A percentile compares a stretch with the other conserved stretches of the same genome.
Conservation (phyloP, 257 asterid genomes). For the Solanum microdontum region DNA sequence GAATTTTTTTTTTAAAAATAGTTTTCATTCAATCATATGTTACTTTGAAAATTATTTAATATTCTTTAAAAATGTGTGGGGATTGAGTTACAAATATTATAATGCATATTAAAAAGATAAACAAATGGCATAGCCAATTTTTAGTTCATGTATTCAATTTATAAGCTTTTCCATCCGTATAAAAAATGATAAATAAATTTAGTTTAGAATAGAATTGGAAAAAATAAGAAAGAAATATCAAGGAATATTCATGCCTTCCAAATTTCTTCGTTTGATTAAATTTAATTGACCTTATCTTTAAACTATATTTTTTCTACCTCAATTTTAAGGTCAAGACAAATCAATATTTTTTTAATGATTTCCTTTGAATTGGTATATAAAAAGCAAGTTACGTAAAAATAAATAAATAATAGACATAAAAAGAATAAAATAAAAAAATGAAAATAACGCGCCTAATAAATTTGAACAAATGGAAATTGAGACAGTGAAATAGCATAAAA, state of each 20-base stretch:
- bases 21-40: background rate
- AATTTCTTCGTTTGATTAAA: background rate
- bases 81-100: background rate
- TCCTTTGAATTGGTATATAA: too few species aligned
- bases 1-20: too few species aligned
- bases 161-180: background rate
- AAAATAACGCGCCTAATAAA: too few species aligned
- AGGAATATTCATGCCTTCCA: background rate
- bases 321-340: background rate
- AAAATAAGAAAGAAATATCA: background rate
- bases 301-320: background rate
- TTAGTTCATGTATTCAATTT: background rate
- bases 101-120: background rate
- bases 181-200: too few species aligned
- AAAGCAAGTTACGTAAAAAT: too few species aligned
- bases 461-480: too few species aligned
- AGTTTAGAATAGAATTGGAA: background rate
- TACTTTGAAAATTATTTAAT: background rate
- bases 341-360: too few species aligned
- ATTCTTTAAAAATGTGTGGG: background rate
- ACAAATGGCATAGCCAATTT: background rate
- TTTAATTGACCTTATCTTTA: background rate
- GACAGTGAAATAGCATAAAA: too few species aligned
- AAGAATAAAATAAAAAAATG: too few species aligned
- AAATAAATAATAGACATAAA: too few species aligned